These are phyloP conservation scores for Volvox reticuliferus DNA, from an alignment of 139 green algal species.

Conservation along the genomic window DNA sequence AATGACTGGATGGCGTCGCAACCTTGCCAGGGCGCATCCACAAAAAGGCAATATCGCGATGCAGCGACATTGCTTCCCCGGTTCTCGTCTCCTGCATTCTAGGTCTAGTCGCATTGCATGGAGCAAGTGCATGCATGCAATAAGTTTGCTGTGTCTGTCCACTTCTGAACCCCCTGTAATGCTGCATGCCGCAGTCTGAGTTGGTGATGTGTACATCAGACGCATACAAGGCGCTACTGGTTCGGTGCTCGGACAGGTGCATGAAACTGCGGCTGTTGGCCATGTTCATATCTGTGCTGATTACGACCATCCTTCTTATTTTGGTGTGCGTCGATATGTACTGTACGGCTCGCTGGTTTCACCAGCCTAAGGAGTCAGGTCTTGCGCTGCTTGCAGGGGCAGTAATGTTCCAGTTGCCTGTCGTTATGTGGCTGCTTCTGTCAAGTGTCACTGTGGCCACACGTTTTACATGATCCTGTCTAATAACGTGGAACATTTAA, in stretches of 20 bases:
- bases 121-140: too few relatives aligned
- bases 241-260: background rate
- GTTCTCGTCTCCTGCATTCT: too few relatives aligned
- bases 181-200: constrained; percentile 28
- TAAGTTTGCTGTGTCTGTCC: too few relatives aligned
- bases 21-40: too few relatives aligned
- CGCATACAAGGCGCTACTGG: constrained; percentile 30
- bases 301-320: background rate
- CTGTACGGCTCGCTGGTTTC: constrained; percentile 38
- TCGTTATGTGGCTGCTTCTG: background rate
- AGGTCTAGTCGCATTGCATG: too few relatives aligned
- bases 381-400: background rate
- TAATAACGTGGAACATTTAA: too few relatives aligned
- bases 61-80: too few relatives aligned
- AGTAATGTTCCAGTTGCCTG: constrained; percentile 11
- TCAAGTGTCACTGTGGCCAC: too few relatives aligned
- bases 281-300: background rate
- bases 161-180: too few relatives aligned
- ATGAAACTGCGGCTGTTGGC: background rate
- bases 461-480: too few relatives aligned
- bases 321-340: constrained; percentile 45
- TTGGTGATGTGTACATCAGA: constrained; percentile 39
- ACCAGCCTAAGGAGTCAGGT: background rate
- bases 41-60: too few relatives aligned
- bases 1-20: too few relatives aligned